phyloP scores from a whole-genome alignment of 2,329 filamentous ascomycete species.

The Sporothrix euskadiensis region DNA sequence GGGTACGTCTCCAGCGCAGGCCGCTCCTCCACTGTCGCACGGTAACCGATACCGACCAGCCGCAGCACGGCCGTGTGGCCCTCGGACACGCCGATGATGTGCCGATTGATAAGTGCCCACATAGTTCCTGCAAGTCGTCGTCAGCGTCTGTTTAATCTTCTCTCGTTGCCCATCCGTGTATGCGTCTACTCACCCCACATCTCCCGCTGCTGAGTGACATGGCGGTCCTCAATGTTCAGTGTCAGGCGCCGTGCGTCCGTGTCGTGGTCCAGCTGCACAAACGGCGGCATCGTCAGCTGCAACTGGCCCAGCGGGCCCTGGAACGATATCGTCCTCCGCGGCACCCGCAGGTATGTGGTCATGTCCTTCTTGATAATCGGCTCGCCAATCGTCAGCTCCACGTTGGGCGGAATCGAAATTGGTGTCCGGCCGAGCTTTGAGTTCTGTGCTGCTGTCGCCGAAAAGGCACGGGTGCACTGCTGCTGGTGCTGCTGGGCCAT shows the following conservation, averaged over 20 bases:
- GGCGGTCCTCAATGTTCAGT: slow-evolving; percentile 68
- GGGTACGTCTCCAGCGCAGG: slow-evolving; percentile 73
- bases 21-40: slow-evolving; percentile 78
- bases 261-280: slow-evolving; percentile 71
- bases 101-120: slow-evolving; percentile 84
- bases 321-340: slow-evolving; percentile 69
- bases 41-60: slow-evolving; percentile 92
- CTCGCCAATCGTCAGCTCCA: slow-evolving; percentile 72
- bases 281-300: slow-evolving; percentile 75
- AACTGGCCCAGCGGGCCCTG: slow-evolving; percentile 77
- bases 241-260: slow-evolving; percentile 60
- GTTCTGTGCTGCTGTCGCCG: slow-evolving; percentile 62
- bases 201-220: slow-evolving; percentile 73
- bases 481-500: slow-evolving; percentile 5
- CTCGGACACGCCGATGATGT: slow-evolving; percentile 92
- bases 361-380: slow-evolving; percentile 55
- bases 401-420: slow-evolving; percentile 78
- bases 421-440: slow-evolving; percentile 87
- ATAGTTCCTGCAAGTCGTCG: slow-evolving; percentile 65
- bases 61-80: slow-evolving; percentile 92
- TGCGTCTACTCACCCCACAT: slow-evolving; percentile 77
- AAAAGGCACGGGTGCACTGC: slow-evolving; percentile 55
- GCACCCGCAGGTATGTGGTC: slow-evolving; percentile 61
- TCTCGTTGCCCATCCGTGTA: no score
- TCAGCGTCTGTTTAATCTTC: not conserved